Evolutionary conservation across 2,329 filamentous ascomycete species (phyloP).

Genomic region (Colletotrichum siamense): DNA sequence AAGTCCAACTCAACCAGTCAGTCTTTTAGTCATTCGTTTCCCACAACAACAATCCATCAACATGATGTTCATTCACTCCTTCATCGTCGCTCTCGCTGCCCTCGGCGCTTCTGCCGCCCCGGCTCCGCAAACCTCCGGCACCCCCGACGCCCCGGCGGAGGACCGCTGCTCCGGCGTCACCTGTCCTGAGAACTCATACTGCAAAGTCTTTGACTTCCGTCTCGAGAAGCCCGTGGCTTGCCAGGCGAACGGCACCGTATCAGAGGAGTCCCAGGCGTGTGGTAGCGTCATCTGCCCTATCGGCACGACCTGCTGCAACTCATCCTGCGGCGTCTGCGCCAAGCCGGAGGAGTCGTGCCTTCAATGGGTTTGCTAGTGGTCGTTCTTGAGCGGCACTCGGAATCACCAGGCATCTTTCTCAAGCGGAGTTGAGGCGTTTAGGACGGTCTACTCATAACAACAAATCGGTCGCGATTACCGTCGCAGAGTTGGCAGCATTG

Average conservation of each 20-base stretch:
- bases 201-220: conserved; percentile 9
- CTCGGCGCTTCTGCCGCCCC: not conserved
- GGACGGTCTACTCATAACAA: not conserved
- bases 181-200: conserved; percentile 5
- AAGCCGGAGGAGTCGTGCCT: conserved; percentile 15
- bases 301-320: conserved; percentile 26
- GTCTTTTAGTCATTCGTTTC: not conserved
- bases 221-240: conserved; percentile 8
- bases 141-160: not conserved
- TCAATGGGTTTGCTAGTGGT: conserved; percentile 12
- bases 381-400: not conserved
- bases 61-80: not conserved
- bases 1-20: not conserved
- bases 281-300: conserved; percentile 14
- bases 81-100: not conserved
- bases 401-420: not conserved
- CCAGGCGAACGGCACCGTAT: conserved; percentile 2
- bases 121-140: not conserved
- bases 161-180: conserved; percentile 3
- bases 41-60: not conserved
- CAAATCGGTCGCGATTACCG: not conserved
- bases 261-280: not conserved
- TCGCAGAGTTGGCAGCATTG: not conserved
- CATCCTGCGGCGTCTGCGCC: conserved; percentile 21
- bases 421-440: not conserved